These are phyloP conservation scores for Phaseolus lunatus DNA, from an alignment of 306 rosid species.

Conservation along the genomic window DNA sequence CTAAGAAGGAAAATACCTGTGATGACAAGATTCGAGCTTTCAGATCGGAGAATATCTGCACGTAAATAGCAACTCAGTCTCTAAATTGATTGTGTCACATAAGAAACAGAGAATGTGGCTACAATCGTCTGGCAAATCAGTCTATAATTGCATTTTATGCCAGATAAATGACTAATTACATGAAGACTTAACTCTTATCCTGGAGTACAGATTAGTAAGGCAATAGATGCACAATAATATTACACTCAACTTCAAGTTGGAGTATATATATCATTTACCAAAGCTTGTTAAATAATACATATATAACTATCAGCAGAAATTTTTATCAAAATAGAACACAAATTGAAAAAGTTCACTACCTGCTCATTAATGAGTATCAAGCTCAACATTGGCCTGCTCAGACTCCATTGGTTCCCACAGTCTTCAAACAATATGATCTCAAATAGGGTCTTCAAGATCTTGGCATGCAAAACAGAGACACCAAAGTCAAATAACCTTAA, in stretches of 20 bases:
- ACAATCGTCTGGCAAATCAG: slow-evolving; percentile 9
- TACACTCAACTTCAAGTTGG: slow-evolving; percentile 30
- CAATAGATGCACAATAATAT: slow-evolving; percentile 16
- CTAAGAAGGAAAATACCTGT: slow-evolving; percentile 51
- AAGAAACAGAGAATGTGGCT: background rate
- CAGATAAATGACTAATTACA: background rate
- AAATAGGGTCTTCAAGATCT: slow-evolving; percentile 91
- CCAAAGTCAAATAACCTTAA: slow-evolving; percentile 37
- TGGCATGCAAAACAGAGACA: slow-evolving; percentile 45
- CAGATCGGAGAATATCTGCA: slow-evolving; percentile 61
- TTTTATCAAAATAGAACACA: slow-evolving; percentile 9
- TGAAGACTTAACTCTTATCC: background rate
- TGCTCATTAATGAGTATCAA: slow-evolving; percentile 88
- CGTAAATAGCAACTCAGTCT: slow-evolving; percentile 28
- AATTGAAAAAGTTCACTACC: slow-evolving; percentile 53
- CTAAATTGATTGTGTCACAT: slow-evolving; percentile 20
- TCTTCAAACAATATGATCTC: slow-evolving; percentile 94
- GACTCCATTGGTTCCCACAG: slow-evolving; percentile 93
- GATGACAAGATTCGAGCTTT: slow-evolving; percentile 60
- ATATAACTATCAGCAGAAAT: slow-evolving; percentile 10
- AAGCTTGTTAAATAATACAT: background rate
- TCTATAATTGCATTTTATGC: background rate
- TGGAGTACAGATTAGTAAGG: slow-evolving; percentile 23
- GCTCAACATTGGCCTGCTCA: slow-evolving; percentile 98
- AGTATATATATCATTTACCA: slow-evolving; percentile 1